A percentile compares a stretch with the other conserved stretches of the same genome.
These are phyloP conservation scores for Hysterium pulicare DNA, from an alignment of 2,329 filamentous ascomycete species.

Conservation along the genomic window DNA sequence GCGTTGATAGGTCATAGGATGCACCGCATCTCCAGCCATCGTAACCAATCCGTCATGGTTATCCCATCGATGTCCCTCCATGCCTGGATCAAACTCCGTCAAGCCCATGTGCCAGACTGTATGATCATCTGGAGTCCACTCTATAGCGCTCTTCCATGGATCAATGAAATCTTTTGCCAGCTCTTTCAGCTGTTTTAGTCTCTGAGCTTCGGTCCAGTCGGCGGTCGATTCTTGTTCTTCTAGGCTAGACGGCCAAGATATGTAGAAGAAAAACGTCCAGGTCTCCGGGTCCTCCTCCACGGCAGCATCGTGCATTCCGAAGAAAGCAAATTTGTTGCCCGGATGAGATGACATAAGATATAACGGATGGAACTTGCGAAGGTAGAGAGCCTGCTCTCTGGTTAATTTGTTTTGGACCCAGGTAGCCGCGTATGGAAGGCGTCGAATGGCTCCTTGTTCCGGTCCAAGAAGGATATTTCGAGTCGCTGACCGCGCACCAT, in stretches of 20 bases:
- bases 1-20: slow-evolving; percentile 44
- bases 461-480: slow-evolving; percentile 28
- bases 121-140: slow-evolving; percentile 31
- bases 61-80: slow-evolving; percentile 29
- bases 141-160: slow-evolving; percentile 42
- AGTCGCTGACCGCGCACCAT: slow-evolving; percentile 32
- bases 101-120: slow-evolving; percentile 34
- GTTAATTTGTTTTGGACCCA: slow-evolving; percentile 45
- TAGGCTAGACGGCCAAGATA: slow-evolving; percentile 41
- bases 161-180: slow-evolving; percentile 40
- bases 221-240: slow-evolving; percentile 42
- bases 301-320: slow-evolving; percentile 44
- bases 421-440: slow-evolving; percentile 44
- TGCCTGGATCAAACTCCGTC: slow-evolving; percentile 35
- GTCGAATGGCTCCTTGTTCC: slow-evolving; percentile 28
- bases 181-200: slow-evolving; percentile 41
- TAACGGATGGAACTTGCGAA: slow-evolving; percentile 46
- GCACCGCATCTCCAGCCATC: slow-evolving; percentile 39
- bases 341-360: slow-evolving; percentile 45
- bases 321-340: slow-evolving; percentile 43
- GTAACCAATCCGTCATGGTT: slow-evolving; percentile 34
- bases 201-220: slow-evolving; percentile 32
- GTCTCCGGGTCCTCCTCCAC: slow-evolving; percentile 36
- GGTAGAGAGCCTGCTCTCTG: slow-evolving; percentile 41
- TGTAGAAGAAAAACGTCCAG: slow-evolving; percentile 49